These are phyloP conservation scores for Dactylellina sp. DNA, from an alignment of 2,329 filamentous ascomycete species.

Conservation along the genomic window DNA sequence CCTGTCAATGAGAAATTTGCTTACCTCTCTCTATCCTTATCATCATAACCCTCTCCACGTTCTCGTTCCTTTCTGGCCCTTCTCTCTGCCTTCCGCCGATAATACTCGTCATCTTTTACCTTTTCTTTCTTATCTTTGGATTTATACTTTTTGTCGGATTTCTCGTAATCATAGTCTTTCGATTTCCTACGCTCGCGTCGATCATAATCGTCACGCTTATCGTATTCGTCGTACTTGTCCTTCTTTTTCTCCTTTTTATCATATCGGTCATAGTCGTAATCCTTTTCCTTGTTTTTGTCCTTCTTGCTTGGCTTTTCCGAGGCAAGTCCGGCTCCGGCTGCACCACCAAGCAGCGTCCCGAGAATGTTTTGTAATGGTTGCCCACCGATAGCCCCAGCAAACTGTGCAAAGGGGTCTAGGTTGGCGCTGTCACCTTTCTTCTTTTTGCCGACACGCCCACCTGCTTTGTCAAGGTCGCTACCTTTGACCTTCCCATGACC, in stretches of 20 bases:
- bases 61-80: conserved; percentile 46
- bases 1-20: not conserved
- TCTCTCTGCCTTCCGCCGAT: conserved; percentile 49
- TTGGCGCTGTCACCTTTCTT: conserved; percentile 58
- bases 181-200: conserved; percentile 38
- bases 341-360: conserved; percentile 56
- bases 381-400: conserved; percentile 56
- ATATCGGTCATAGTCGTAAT: conserved; percentile 32
- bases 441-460: conserved; percentile 58
- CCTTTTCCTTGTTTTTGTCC: conserved; percentile 52
- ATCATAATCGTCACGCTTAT: conserved; percentile 39
- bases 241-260: conserved; percentile 50
- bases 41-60: conserved; percentile 31
- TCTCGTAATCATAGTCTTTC: conserved; percentile 51
- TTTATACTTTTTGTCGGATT: conserved; percentile 56
- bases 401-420: conserved; percentile 52
- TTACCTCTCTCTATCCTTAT: conserved; percentile 30
- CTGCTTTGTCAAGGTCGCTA: conserved; percentile 58
- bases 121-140: conserved; percentile 56
- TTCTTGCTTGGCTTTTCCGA: conserved; percentile 44
- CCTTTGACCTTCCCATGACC: conserved; percentile 59
- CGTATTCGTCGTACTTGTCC: conserved; percentile 56
- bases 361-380: conserved; percentile 57
- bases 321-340: conserved; percentile 42
- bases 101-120: conserved; percentile 55